Evolutionary conservation across 2,329 filamentous ascomycete species (phyloP).

Genomic region (Colletotrichum sp.): DNA sequence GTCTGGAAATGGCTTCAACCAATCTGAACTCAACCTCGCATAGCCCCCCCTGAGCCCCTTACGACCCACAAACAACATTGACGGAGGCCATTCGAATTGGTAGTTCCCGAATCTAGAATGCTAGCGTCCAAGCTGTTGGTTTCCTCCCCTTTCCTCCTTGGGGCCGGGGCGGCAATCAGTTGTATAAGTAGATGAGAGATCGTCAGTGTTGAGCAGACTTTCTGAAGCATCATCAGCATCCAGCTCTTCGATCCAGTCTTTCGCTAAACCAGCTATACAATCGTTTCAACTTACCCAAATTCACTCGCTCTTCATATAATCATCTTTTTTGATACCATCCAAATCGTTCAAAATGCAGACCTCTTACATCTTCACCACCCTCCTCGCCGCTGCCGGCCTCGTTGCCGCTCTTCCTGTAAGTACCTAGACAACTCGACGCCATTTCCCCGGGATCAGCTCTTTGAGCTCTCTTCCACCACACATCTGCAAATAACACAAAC

Average conservation of each 20-base stretch:
- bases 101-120: not conserved
- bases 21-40: not conserved
- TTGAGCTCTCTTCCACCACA: not conserved
- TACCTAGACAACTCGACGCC: not conserved
- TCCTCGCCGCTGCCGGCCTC: slow-evolving; percentile 1
- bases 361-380: not conserved
- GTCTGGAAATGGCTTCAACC: not conserved
- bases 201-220: not conserved
- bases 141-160: not conserved
- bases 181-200: slow-evolving; percentile 3
- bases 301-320: not conserved
- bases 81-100: not conserved
- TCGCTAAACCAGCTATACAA: not conserved
- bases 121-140: not conserved
- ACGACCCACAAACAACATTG: not conserved
- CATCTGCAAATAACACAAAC: not conserved
- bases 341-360: slow-evolving; percentile 5
- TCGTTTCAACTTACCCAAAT: not conserved
- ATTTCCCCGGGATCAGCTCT: not conserved
- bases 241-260: slow-evolving; percentile 2
- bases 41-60: not conserved
- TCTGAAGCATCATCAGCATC: not conserved
- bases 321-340: not conserved
- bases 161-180: not conserved
- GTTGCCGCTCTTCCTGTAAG: slow-evolving; percentile 3